phyloP scores from a whole-genome alignment of 1,139 yeast genomes.

The Saccharomyces hybrid region DNA sequence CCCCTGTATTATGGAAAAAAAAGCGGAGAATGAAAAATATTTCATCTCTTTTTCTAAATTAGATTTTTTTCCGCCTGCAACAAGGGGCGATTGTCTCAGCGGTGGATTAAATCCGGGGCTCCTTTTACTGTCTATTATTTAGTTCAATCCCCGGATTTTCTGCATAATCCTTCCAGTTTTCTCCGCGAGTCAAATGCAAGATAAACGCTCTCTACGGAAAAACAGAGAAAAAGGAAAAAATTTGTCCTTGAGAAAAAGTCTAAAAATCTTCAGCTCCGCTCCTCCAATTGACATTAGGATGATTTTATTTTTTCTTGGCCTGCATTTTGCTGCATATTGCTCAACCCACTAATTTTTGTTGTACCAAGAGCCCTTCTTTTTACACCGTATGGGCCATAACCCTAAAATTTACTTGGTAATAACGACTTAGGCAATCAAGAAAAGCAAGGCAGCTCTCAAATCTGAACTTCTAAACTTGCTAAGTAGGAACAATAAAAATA shows the following conservation, averaged over 20 bases:
- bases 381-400: too few relatives aligned
- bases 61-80: not conserved
- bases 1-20: not conserved
- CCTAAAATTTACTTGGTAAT: too few relatives aligned
- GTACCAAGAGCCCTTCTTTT: too few relatives aligned
- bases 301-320: not conserved
- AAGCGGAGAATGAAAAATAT: not conserved
- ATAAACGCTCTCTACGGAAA: not conserved
- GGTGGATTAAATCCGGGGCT: not conserved
- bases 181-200: not conserved
- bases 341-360: too few relatives aligned
- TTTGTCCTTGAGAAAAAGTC: not conserved
- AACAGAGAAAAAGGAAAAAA: not conserved
- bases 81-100: not conserved
- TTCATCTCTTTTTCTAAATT: not conserved
- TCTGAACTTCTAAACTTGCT: too few relatives aligned
- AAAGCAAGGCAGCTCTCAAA: too few relatives aligned
- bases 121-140: not conserved
- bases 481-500: too few relatives aligned
- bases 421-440: too few relatives aligned
- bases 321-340: not conserved
- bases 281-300: not conserved
- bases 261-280: too few relatives aligned
- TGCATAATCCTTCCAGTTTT: not conserved
- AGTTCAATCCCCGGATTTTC: not conserved